Evolutionary conservation across 2,329 filamentous ascomycete genomes (phyloP).

Genomic region (Diaporthe vexans): DNA sequence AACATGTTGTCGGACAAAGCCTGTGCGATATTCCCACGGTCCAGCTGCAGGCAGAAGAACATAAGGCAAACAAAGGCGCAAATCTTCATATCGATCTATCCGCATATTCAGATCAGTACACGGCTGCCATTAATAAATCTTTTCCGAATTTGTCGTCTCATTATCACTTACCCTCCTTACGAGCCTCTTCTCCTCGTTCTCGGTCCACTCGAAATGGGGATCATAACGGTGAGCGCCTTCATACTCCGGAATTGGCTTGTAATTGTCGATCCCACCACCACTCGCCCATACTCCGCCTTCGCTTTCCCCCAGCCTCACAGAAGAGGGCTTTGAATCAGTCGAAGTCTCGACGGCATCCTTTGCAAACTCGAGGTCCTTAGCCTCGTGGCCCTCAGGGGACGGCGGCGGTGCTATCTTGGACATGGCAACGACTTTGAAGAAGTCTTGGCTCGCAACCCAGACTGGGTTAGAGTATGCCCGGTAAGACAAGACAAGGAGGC

Average conservation of each 20-base stretch:
- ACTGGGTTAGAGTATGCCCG: background rate
- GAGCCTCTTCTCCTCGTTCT: conserved; percentile 68
- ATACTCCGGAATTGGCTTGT: conserved; percentile 67
- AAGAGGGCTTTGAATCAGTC: conserved; percentile 12
- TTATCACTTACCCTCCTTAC: conserved; percentile 62
- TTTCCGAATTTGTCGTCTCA: background rate
- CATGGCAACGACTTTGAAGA: conserved; percentile 6
- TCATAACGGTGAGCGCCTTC: conserved; percentile 73
- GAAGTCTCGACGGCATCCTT: conserved; percentile 29
- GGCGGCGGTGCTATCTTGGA: conserved; percentile 4
- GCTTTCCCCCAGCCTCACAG: conserved; percentile 36
- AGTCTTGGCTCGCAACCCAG: conserved; percentile 22
- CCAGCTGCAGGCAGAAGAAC: conserved; percentile 55
- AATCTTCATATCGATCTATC: conserved; percentile 51
- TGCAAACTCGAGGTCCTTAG: conserved; percentile 31
- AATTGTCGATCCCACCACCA: conserved; percentile 47
- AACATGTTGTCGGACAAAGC: conserved; percentile 54
- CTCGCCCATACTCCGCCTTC: conserved; percentile 38
- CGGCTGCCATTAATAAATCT: background rate
- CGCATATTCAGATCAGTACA: background rate
- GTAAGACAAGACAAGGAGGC: background rate
- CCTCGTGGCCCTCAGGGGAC: conserved; percentile 22
- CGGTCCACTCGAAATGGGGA: conserved; percentile 68
- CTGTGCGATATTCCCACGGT: conserved; percentile 54
- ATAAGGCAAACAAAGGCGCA: conserved; percentile 51